A percentile compares a stretch with the other conserved stretches of the same genome.
These are phyloP conservation scores for Brassica cretica DNA, from an alignment of 345 rosid species.

Conservation along the genomic window DNA sequence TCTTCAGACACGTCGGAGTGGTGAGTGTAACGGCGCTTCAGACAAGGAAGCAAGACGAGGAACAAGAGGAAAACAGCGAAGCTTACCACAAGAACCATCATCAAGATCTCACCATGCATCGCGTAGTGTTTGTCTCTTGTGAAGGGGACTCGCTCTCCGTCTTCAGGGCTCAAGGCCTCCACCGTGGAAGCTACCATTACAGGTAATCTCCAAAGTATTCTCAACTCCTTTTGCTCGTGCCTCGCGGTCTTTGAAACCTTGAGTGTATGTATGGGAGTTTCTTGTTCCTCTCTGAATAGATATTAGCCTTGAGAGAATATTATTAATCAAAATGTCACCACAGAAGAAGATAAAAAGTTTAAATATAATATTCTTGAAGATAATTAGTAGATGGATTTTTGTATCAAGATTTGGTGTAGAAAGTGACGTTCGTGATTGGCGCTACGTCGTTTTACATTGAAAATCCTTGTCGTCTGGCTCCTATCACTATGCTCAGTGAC, in stretches of 20 bases:
- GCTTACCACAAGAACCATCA: conserved; percentile 35
- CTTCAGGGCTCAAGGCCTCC: conserved; percentile 39
- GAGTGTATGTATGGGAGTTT: background rate
- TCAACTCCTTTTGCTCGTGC: background rate
- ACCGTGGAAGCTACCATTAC: conserved; percentile 24
- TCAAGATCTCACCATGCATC: conserved; percentile 50
- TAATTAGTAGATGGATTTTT: conserved; percentile 1
- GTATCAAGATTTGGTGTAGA: conserved; percentile 17
- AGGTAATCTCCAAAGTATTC: conserved; percentile 12
- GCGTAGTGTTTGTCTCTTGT: conserved; percentile 45
- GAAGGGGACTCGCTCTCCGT: conserved; percentile 26
- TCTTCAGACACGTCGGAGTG: conserved; percentile 29
- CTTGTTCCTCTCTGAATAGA: background rate
- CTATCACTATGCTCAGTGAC: conserved; percentile 13
- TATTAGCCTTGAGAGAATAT: background rate
- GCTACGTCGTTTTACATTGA: conserved; percentile 27
- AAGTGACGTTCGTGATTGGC: conserved; percentile 19
- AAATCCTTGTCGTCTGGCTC: conserved; percentile 23
- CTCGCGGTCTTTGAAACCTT: background rate
- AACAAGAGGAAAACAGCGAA: conserved; percentile 47
- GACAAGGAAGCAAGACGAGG: conserved; percentile 44
- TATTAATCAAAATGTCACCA: background rate
- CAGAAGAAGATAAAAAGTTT: background rate
- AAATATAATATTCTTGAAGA: background rate
- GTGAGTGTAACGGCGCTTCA: conserved; percentile 37